Evolutionary conservation across 2,329 filamentous ascomycete species (phyloP).

Genomic region (Dryadomyces quercus-mongolicae): DNA sequence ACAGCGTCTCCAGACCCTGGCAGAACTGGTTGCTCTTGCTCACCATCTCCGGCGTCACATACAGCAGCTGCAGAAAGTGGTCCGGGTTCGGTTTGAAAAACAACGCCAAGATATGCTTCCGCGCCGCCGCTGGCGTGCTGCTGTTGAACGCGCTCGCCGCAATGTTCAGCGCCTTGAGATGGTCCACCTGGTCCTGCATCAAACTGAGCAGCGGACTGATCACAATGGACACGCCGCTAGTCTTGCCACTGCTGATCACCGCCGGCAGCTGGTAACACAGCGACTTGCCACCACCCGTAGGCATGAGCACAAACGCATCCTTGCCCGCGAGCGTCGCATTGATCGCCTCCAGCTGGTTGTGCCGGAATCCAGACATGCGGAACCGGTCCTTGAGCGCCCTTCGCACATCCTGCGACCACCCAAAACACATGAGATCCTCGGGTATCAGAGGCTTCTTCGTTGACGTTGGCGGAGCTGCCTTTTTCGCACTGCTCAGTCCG

Average conservation of each 20-base stretch:
- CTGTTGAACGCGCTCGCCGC: conserved; percentile 74
- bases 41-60: conserved; percentile 96
- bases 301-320: conserved; percentile 94
- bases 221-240: conserved; percentile 78
- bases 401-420: conserved; percentile 82
- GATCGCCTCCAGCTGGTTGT: conserved; percentile 89
- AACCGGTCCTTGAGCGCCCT: conserved; percentile 73
- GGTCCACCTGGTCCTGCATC: conserved; percentile 93
- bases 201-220: conserved; percentile 90
- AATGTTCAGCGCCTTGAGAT: conserved; percentile 63
- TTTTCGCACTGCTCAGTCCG: conserved; percentile 21
- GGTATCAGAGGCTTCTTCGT: conserved; percentile 25
- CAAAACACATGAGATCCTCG: conserved; percentile 46
- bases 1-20: conserved; percentile 52
- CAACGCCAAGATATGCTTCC: conserved; percentile 51
- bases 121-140: conserved; percentile 52
- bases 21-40: conserved; percentile 64
- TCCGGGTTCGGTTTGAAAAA: conserved; percentile 56
- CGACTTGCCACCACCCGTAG: conserved; percentile 92
- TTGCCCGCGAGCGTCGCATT: conserved; percentile 81
- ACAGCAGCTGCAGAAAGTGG: conserved; percentile 71
- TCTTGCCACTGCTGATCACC: conserved; percentile 68
- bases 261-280: conserved; percentile 93
- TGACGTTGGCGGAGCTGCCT: conserved; percentile 14
- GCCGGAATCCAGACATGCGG: conserved; percentile 72